Evolutionary conservation across 768 basidiomycete genomes (phyloP).

Genomic region (Mrakia gelida): DNA sequence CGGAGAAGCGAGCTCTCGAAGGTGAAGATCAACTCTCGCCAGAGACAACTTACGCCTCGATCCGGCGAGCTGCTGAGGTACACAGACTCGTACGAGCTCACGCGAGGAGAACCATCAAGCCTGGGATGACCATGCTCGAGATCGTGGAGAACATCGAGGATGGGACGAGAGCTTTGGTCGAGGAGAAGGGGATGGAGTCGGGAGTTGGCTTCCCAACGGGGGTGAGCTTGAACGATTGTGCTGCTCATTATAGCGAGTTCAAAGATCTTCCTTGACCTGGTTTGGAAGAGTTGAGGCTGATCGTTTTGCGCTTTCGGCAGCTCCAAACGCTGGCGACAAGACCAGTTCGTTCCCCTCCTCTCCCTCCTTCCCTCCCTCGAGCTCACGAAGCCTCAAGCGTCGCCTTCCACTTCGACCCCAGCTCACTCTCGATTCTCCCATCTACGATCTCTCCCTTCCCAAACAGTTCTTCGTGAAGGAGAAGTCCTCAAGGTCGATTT

Average conservation of each 20-base stretch:
- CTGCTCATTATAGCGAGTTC: slow-evolving; percentile 71
- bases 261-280: no score
- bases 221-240: slow-evolving; percentile 85
- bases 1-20: slow-evolving; percentile 83
- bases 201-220: slow-evolving; percentile 98
- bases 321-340: no score
- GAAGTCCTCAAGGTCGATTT: slow-evolving; percentile 96
- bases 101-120: slow-evolving; percentile 75
- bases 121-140: slow-evolving; percentile 90
- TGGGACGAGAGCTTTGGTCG: slow-evolving; percentile 82
- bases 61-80: slow-evolving; percentile 35
- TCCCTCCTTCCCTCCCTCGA: no score
- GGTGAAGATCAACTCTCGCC: slow-evolving; percentile 33
- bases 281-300: no score
- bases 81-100: slow-evolving; percentile 49
- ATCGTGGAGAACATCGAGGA: slow-evolving; percentile 92
- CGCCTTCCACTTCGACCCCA: no score
- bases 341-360: no score
- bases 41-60: slow-evolving; percentile 56
- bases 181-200: slow-evolving; percentile 69
- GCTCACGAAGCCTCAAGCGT: no score
- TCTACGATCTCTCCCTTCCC: not conserved
- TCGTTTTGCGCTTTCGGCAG: no score
- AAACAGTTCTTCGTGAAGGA: slow-evolving; percentile 66
- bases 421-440: no score